Evolutionary conservation across 208 protist species (phyloP).

Genomic region (Leishmania amazonensis): DNA sequence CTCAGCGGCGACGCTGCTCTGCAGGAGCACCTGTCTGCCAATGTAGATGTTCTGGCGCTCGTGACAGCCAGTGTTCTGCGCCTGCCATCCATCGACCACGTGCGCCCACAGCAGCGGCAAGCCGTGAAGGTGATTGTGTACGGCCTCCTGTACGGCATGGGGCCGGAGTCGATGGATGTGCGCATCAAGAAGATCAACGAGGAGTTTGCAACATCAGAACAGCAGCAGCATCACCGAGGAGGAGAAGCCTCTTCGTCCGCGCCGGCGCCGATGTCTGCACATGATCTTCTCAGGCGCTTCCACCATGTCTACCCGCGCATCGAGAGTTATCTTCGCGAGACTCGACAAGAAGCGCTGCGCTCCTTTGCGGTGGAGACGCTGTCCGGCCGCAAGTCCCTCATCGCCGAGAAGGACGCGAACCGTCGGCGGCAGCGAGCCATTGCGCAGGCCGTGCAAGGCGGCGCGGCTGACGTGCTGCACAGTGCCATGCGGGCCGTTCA

Average conservation of each 20-base stretch:
- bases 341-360: conserved; percentile 44
- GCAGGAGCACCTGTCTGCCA: conserved; percentile 41
- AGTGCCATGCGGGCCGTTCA: conserved; percentile 77
- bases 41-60: conserved; percentile 50
- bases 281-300: conserved; percentile 56
- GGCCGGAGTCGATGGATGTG: conserved; percentile 58
- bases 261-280: conserved; percentile 18
- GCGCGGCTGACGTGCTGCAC: conserved; percentile 85
- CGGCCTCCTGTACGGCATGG: conserved; percentile 91
- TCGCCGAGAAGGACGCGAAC: conserved; percentile 41
- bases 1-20: conserved; percentile 67
- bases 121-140: conserved; percentile 87
- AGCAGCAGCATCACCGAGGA: neutral
- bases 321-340: conserved; percentile 54
- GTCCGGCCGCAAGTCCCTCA: conserved; percentile 49
- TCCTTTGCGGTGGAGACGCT: conserved; percentile 43
- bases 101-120: conserved; percentile 52
- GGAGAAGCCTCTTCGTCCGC: neutral
- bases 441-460: conserved; percentile 80
- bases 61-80: conserved; percentile 54
- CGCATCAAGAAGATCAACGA: conserved; percentile 23
- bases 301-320: conserved; percentile 65
- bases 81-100: conserved; percentile 21
- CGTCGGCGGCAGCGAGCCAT: conserved; percentile 68
- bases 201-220: neutral